phyloP scores from a whole-genome alignment of 768 basidiomycete genomes.

The Tubosaeta sp. region DNA sequence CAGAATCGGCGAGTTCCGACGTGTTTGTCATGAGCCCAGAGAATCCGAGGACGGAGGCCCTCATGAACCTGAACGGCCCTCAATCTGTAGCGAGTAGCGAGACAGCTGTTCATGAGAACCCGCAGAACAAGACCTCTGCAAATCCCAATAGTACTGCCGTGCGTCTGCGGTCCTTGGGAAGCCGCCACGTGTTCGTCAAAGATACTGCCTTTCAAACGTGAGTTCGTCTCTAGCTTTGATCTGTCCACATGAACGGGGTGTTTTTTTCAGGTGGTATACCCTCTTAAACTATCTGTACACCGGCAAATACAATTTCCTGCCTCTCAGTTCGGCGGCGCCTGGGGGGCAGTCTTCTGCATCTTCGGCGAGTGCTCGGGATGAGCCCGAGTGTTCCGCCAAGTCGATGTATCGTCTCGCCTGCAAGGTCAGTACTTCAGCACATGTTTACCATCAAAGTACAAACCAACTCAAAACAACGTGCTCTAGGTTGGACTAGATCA shows the following conservation, averaged over 20 bases:
- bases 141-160: neutral
- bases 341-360: neutral
- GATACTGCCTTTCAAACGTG: constrained; percentile 27
- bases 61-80: neutral
- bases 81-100: neutral
- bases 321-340: constrained; percentile 23
- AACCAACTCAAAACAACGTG: neutral
- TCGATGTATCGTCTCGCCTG: constrained; percentile 42
- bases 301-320: constrained; percentile 28
- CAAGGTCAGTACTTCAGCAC: constrained; percentile 32
- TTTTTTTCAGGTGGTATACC: constrained; percentile 33
- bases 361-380: neutral
- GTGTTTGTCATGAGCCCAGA: constrained; percentile 15
- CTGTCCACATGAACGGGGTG: neutral
- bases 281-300: constrained; percentile 40
- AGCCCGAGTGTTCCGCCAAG: constrained; percentile 35
- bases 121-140: neutral
- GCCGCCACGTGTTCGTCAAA: constrained; percentile 20
- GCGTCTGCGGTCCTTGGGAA: neutral
- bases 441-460: neutral
- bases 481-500: constrained; percentile 18
- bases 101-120: neutral
- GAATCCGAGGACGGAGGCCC: constrained; percentile 2
- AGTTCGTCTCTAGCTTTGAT: neutral
- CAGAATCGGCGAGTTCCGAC: constrained; percentile 15